Evolutionary conservation across 2,329 filamentous ascomycete genomes (phyloP).

Genomic region (Ascochyta viciae-villosae): DNA sequence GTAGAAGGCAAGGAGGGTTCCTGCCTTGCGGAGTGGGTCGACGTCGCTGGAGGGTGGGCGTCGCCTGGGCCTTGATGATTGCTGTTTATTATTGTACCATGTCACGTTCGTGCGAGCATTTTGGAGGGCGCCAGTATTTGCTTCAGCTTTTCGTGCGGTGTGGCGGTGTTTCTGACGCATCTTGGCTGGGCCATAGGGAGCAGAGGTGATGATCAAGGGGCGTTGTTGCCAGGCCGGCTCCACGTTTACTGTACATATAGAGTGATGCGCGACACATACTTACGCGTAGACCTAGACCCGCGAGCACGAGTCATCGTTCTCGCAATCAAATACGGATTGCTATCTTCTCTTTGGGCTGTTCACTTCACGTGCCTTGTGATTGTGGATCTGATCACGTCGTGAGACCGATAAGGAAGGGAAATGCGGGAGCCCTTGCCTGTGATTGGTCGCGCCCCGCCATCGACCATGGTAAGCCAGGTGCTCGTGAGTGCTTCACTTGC

Average conservation of each 20-base stretch:
- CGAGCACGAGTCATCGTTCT: not conserved
- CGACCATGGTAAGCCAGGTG: conserved; percentile 8
- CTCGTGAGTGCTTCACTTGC: conserved; percentile 12
- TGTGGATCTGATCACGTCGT: not conserved
- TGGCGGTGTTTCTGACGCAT: conserved; percentile 28
- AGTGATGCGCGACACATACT: not conserved
- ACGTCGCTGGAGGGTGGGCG: conserved; percentile 93
- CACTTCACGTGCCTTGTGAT: not conserved
- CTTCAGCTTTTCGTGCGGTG: conserved; percentile 27
- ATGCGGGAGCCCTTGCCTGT: conserved; percentile 10
- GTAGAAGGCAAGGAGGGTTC: conserved; percentile 98
- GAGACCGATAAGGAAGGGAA: conserved; percentile 16
- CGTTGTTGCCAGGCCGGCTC: conserved; percentile 15
- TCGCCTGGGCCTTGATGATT: conserved; percentile 51
- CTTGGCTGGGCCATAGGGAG: conserved; percentile 10
- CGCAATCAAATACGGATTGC: not conserved
- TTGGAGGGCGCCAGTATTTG: conserved; percentile 28
- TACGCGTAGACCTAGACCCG: not conserved
- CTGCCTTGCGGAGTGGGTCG: conserved; percentile 95
- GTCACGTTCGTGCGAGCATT: conserved; percentile 30
- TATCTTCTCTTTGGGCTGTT: not conserved
- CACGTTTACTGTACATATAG: conserved; percentile 15
- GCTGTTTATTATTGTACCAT: conserved; percentile 20
- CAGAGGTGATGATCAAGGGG: conserved; percentile 11
- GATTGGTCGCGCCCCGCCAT: conserved; percentile 2